Evolutionary conservation across 2,329 filamentous ascomycete genomes (phyloP).

Genomic region (Aspergillus ruber): DNA sequence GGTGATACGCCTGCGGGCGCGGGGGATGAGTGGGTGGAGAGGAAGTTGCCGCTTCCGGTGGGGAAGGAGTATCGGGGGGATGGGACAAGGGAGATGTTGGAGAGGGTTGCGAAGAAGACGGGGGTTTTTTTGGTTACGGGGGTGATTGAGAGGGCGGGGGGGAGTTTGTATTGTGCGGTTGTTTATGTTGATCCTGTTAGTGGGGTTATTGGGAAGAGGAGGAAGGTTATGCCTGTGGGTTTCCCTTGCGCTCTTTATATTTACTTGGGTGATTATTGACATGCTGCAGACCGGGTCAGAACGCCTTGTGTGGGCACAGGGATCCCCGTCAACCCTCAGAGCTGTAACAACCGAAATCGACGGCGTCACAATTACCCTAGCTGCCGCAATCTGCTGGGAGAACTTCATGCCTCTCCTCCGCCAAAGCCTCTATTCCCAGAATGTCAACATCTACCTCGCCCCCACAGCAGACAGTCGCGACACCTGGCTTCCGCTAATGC

Average conservation of each 20-base stretch:
- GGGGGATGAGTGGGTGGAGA: constrained; percentile 3
- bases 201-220: constrained; percentile 73
- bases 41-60: constrained; percentile 24
- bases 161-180: constrained; percentile 75
- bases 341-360: constrained; percentile 75
- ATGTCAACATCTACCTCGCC: constrained; percentile 84
- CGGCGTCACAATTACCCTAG: constrained; percentile 72
- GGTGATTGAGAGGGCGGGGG: constrained; percentile 70
- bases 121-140: constrained; percentile 79
- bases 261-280: not conserved
- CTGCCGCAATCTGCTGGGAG: constrained; percentile 91
- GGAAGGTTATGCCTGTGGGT: constrained; percentile 82
- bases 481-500: constrained; percentile 76
- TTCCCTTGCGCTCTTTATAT: not conserved
- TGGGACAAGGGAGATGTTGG: constrained; percentile 73
- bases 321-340: constrained; percentile 67
- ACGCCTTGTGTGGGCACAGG: constrained; percentile 82
- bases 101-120: constrained; percentile 67
- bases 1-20: constrained; percentile 60
- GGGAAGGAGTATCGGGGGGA: constrained; percentile 56
- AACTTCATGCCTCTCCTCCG: constrained; percentile 90
- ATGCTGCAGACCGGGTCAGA: constrained; percentile 62
- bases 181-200: constrained; percentile 72
- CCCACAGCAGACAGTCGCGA: constrained; percentile 82
- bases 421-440: constrained; percentile 78